Conservation (phyloP, 2,329 filamentous ascomycete genomes). For the Arthrobotrys pseudoclavata region DNA sequence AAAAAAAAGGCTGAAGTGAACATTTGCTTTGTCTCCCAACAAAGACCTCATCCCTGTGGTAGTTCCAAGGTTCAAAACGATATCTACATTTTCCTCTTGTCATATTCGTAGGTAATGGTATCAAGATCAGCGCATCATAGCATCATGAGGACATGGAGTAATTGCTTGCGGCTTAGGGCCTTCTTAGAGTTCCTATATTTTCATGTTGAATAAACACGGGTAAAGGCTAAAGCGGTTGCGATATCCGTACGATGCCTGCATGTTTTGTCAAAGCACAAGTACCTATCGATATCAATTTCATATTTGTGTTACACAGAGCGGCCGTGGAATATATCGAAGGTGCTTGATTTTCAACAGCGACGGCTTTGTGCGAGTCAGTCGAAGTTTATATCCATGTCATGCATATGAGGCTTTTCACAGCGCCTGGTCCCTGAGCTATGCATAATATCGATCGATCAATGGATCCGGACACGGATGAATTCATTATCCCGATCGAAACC, state of each 20-base stretch:
- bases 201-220: neutral
- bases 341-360: neutral
- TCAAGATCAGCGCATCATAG: conserved; percentile 14
- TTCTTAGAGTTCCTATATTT: neutral
- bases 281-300: conserved; percentile 1
- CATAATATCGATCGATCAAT: conserved; percentile 4
- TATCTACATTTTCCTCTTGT: conserved; percentile 2
- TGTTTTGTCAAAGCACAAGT: neutral
- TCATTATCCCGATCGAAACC: conserved; percentile 1
- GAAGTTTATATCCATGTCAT: neutral
- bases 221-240: conserved; percentile 14
- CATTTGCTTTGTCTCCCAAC: conserved; percentile 13
- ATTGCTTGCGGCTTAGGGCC: neutral
- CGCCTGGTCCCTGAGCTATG: neutral
- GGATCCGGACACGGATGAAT: neutral
- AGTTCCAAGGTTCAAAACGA: conserved; percentile 23
- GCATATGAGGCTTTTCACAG: conserved; percentile 1
- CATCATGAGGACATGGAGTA: neutral
- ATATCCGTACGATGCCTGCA: conserved; percentile 23
- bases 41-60: neutral
- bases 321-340: neutral
- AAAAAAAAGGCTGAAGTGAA: conserved; percentile 26
- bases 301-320: conserved; percentile 6
- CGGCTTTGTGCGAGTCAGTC: conserved; percentile 7
- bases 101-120: neutral